Evolutionary conservation across 192 early-diverging fungal genomes (phyloP), one percentile per base, ranked within the genome.

Genomic region (Podila verticillata): DNA sequence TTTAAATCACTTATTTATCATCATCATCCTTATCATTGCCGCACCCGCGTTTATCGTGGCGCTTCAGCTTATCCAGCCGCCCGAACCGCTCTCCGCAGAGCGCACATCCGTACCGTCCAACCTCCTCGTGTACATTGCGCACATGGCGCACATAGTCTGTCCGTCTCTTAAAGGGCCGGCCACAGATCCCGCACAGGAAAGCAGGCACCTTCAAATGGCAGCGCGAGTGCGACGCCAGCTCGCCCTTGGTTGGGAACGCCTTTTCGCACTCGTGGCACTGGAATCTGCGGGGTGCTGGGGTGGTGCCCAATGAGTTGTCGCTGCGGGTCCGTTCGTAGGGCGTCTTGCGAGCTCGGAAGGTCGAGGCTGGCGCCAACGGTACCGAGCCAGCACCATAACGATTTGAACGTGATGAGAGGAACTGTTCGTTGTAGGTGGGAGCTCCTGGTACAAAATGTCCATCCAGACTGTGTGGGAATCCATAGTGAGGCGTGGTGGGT

Each of bases 61-160:
- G 77, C 34, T 80, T 80, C 51, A 80, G 57, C 61, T 80, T 80
- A 56, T 80, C 77, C 31, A 80, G 57, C 19, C 77, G 77, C 30
- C 77, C 77, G 17, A 80, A 80, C 24, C 77, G 77, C 56, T 80
- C 70, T 12, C 77, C 77, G 34, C 77, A 80, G 35, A 68, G 70
- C 7, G n/a, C 57, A 47, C 77, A 80, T 61, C 65, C 72, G 26
- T 80, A 80, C 35, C 77, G 77, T 36, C 77, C 77, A 30, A 80
- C 77, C 48, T 80, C 77, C 61, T 80, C 77, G 30, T 80, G 77
- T 5, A 80, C 77, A 44, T 80, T 80, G 22, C 77, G 77, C 19
- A 80, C 77, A 39, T 80, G 77, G 10, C 77, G 77, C 13, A 80
- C 77, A 47, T 80, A 80, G 48, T 80, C 77, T 28, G 77, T 80